Conservation (phyloP, 495 filamentous ascomycete species). For the Podospora pseudopauciseta region DNA sequence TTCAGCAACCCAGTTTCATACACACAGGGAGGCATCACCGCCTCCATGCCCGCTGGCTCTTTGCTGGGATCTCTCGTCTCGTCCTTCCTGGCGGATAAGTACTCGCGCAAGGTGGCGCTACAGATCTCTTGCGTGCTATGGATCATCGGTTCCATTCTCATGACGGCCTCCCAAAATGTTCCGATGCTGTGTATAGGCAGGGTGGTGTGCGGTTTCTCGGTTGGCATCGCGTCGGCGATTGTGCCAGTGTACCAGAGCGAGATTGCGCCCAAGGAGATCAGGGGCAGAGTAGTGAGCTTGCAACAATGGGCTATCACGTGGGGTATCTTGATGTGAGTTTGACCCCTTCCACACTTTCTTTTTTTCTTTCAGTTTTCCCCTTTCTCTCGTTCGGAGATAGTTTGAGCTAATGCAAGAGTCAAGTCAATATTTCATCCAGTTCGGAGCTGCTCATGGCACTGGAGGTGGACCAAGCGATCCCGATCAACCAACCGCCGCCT, state of each 20-base stretch:
- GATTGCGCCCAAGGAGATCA: conserved; percentile 72
- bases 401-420: conserved; percentile 27
- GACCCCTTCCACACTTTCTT: background rate
- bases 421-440: conserved; percentile 67
- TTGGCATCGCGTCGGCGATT: conserved; percentile 70
- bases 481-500: conserved; percentile 55
- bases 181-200: conserved; percentile 66
- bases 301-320: conserved; percentile 81
- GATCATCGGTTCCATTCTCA: conserved; percentile 63
- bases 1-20: conserved; percentile 55
- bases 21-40: conserved; percentile 60
- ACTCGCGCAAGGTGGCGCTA: conserved; percentile 66
- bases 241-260: conserved; percentile 80
- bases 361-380: conserved; percentile 1
- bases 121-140: conserved; percentile 67
- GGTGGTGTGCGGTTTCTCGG: conserved; percentile 66
- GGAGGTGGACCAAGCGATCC: conserved; percentile 57
- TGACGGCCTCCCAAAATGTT: conserved; percentile 58
- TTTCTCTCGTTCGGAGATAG: background rate
- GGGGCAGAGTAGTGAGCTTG: conserved; percentile 63
- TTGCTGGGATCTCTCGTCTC: conserved; percentile 64
- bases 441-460: conserved; percentile 57
- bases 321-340: conserved; percentile 50
- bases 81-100: conserved; percentile 63
- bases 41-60: conserved; percentile 73